These are phyloP conservation scores for Phaseolus coccineus DNA, from an alignment of 331 rosid genomes.

Conservation along the genomic window DNA sequence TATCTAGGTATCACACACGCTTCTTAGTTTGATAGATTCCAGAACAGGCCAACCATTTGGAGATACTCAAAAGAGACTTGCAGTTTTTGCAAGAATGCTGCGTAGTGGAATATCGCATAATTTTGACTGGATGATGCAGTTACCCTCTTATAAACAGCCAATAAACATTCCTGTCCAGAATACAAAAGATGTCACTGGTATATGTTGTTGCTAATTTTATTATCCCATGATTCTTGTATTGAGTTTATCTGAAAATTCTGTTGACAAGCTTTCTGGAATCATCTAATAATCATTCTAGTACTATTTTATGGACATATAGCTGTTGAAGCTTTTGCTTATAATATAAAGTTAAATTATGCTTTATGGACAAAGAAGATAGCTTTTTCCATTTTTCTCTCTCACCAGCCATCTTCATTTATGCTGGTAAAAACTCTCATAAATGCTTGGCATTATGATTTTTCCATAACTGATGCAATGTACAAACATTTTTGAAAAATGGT, in stretches of 20 bases:
- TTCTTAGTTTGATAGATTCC: slow-evolving; percentile 87
- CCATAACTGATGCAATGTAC: background rate
- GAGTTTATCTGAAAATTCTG: slow-evolving; percentile 17
- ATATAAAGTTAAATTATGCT: slow-evolving; percentile 16
- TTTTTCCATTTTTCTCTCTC: slow-evolving; percentile 16
- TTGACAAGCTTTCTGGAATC: slow-evolving; percentile 32
- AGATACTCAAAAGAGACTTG: slow-evolving; percentile 66
- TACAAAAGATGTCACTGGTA: slow-evolving; percentile 71
- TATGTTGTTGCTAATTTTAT: slow-evolving; percentile 29
- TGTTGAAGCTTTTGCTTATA: slow-evolving; percentile 25
- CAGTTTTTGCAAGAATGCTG: slow-evolving; percentile 78
- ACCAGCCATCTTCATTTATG: background rate
- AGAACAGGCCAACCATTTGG: slow-evolving; percentile 79
- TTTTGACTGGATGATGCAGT: slow-evolving; percentile 66
- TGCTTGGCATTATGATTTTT: slow-evolving; percentile 20
- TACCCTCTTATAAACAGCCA: slow-evolving; percentile 54
- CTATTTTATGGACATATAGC: background rate
- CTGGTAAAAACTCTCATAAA: slow-evolving; percentile 11
- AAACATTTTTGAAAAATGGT: slow-evolving; percentile 25
- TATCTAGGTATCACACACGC: slow-evolving; percentile 88
- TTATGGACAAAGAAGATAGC: slow-evolving; percentile 28
- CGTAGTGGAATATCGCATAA: slow-evolving; percentile 84
- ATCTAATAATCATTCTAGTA: slow-evolving; percentile 24
- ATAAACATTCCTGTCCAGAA: slow-evolving; percentile 54
- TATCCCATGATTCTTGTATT: slow-evolving; percentile 29